Conservation (phyloP, 2,329 filamentous ascomycete genomes). For the Scleromitrula shiraiana region DNA sequence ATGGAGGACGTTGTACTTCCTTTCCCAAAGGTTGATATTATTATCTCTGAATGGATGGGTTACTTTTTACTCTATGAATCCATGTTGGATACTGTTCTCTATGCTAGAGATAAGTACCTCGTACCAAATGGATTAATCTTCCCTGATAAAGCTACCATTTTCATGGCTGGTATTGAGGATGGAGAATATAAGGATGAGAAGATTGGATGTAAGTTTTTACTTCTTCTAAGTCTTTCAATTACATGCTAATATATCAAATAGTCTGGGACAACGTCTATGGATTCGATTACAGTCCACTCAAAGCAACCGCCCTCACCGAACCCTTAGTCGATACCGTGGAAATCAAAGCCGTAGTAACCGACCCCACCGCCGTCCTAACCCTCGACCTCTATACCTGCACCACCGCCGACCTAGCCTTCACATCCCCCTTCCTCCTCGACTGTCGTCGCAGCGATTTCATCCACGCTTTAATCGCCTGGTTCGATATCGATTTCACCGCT, state of each 20-base stretch:
- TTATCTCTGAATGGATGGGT: slow-evolving; percentile 99
- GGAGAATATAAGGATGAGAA: slow-evolving; percentile 99
- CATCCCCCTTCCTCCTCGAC: slow-evolving; percentile 64
- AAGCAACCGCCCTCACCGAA: slow-evolving; percentile 87
- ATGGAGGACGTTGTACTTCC: slow-evolving; percentile 98
- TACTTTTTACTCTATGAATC: slow-evolving; percentile 98
- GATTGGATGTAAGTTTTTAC: slow-evolving; percentile 75
- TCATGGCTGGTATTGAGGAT: slow-evolving; percentile 93
- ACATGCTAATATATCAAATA: slow-evolving; percentile 32
- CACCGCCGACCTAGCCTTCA: slow-evolving; percentile 75
- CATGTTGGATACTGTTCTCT: slow-evolving; percentile 98
- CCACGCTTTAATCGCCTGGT: slow-evolving; percentile 95
- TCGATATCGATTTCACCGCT: slow-evolving; percentile 96
- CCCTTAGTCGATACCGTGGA: slow-evolving; percentile 97
- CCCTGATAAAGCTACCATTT: slow-evolving; percentile 97
- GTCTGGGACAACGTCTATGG: slow-evolving; percentile 99
- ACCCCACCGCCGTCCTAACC: slow-evolving; percentile 75
- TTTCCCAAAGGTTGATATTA: slow-evolving; percentile 95
- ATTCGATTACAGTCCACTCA: slow-evolving; percentile 92
- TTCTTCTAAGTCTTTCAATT: neutral
- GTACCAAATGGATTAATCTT: slow-evolving; percentile 85
- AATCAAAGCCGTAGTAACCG: slow-evolving; percentile 92
- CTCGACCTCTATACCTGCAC: slow-evolving; percentile 92
- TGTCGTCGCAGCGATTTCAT: slow-evolving; percentile 87
- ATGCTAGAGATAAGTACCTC: slow-evolving; percentile 90